A percentile compares a stretch with the other conserved stretches of the same genome.
Conservation (phyloP, 1,139 yeast genomes). For the Saccharomycopsis hybrid region DNA sequence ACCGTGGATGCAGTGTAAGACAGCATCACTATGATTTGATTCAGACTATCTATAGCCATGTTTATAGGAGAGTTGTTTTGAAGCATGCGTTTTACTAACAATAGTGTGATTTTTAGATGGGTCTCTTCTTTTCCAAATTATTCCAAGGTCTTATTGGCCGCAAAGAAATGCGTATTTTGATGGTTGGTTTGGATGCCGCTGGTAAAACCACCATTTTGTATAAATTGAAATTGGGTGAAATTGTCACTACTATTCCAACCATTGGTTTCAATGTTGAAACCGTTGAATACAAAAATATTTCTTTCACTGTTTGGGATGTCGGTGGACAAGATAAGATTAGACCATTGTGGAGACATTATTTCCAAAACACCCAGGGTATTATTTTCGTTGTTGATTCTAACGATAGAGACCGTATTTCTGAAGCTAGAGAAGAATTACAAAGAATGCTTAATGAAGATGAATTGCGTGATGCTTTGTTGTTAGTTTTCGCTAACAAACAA, state of each 20-base stretch:
- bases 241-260: constrained; percentile 89
- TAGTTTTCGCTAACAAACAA: constrained; percentile 89
- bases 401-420: constrained; percentile 90
- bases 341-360: constrained; percentile 93
- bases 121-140: constrained; percentile 82
- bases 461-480: constrained; percentile 81
- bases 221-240: constrained; percentile 86
- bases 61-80: no score
- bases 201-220: constrained; percentile 89
- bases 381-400: constrained; percentile 89
- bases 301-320: constrained; percentile 95
- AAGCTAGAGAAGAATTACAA: constrained; percentile 90
- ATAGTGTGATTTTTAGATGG: constrained; percentile 63
- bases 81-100: constrained; percentile 21
- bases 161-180: constrained; percentile 84
- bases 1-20: no score
- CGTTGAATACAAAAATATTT: constrained; percentile 89
- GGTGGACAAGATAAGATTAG: constrained; percentile 97
- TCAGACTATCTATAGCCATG: no score
- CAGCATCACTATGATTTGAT: no score
- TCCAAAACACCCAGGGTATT: constrained; percentile 91
- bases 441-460: constrained; percentile 93
- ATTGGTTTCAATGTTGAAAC: constrained; percentile 94
- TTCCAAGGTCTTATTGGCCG: constrained; percentile 80
- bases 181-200: constrained; percentile 93